Evolutionary conservation across 345 rosid genomes (phyloP), one percentile per base, ranked within the genome.

Genomic region (Eucalyptus regnans): DNA sequence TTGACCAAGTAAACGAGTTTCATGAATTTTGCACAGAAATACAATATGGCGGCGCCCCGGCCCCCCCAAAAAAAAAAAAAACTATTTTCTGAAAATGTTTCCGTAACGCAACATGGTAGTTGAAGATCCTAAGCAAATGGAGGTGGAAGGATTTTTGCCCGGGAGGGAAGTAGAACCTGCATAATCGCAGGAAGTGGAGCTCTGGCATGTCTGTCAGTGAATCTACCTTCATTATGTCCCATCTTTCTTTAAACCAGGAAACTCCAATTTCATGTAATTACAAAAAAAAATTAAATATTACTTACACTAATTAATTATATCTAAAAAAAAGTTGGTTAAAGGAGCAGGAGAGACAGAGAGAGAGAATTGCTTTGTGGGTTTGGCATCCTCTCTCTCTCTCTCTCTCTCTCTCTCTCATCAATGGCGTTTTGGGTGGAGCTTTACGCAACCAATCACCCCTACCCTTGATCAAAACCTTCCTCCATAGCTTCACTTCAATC

Each of bases 381-480:
- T n/a, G 29, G 79, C 79, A 14, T 23, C 46, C 43, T 8, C 51
- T n/a, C 51, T n/a, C 37, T 33, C 37, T 33, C 37, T 33, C 18
- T n/a, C 18, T 88, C 23, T 66, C 51, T 64, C 50, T 87, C 23
- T 64, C 54, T 60, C 33, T 54, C 88, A 86, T 86, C 86, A 64
- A 89, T 37, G 90, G 90, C 13, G 87, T 50, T 50, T 64, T 86
- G 86, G 86, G 87, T 86, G 90, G 88, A 86, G 88, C 90, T 86
- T 86, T 86, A 89, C 88, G 88, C 68, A 60, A 86, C 33, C 87
- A 84, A 64, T 66, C 48, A 41, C 50, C 23, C 14, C 33, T 10
- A 7, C 20, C 51, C 76, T 20, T 20, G 60, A 52, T 58, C 50
- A 87, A 16, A 18, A 14, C 12, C 50, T 87, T 66, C 83, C 52